A percentile compares a stretch with the other conserved stretches of the same genome.
Evolutionary conservation across 2,329 filamentous ascomycete species (phyloP).

Genomic region (Aspergillus carbonarius): DNA sequence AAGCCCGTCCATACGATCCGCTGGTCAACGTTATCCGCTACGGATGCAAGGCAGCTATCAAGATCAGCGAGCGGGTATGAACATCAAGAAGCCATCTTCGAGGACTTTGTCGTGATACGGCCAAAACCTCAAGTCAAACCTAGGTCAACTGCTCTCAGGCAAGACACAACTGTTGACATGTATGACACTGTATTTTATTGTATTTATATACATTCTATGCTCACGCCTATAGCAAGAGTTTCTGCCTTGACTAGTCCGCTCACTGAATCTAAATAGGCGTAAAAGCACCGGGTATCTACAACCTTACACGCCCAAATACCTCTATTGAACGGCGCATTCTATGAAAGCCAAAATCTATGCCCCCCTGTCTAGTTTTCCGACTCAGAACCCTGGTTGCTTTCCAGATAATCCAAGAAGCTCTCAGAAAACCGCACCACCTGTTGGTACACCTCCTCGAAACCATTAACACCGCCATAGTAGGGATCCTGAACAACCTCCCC

Average conservation of each 20-base stretch:
- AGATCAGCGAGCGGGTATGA: conserved; percentile 63
- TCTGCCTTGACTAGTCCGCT: background rate
- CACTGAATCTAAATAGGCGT: background rate
- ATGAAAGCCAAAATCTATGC: background rate
- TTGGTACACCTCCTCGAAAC: conserved; percentile 83
- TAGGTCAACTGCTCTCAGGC: no score
- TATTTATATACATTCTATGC: background rate
- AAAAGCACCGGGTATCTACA: conserved; percentile 24
- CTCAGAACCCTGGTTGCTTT: conserved; percentile 25
- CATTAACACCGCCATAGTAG: conserved; percentile 83
- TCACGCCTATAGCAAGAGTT: background rate
- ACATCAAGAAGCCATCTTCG: background rate
- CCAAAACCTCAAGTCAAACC: no score
- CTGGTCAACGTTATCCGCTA: conserved; percentile 82
- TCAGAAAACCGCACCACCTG: conserved; percentile 75
- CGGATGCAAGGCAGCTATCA: conserved; percentile 91
- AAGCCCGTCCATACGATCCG: conserved; percentile 85
- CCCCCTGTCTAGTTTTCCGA: conserved; percentile 7
- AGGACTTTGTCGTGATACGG: no score
- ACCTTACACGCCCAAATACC: background rate
- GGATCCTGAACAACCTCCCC: conserved; percentile 80
- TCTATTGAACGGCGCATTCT: background rate
- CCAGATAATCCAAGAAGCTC: conserved; percentile 68
- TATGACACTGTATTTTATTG: background rate
- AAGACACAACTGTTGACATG: no score